Percentiles rank a stretch among this genome's conserved stretches.
These are phyloP conservation scores for Leucocoprinus leucothites DNA, from an alignment of 768 basidiomycete species.

Conservation along the genomic window DNA sequence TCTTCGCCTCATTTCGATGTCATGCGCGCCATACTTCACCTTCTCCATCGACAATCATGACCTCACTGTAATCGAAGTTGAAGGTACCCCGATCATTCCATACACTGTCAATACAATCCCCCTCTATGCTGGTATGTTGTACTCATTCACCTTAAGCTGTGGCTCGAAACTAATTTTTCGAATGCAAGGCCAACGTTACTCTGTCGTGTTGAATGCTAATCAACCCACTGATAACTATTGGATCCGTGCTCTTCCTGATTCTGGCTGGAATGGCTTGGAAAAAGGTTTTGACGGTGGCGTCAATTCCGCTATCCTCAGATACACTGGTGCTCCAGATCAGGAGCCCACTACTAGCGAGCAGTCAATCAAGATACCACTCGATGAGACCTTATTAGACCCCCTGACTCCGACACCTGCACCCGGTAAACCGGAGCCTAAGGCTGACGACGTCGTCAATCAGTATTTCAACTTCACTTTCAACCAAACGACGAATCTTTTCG, in stretches of 20 bases:
- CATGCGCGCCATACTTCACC: conserved; percentile 29
- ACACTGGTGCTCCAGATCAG: conserved; percentile 28
- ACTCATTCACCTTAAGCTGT: too few relatives aligned
- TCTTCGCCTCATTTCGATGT: conserved; percentile 20
- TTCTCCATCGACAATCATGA: conserved; percentile 46
- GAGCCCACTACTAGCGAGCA: conserved; percentile 26
- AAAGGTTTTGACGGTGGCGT: conserved; percentile 27
- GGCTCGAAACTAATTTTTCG: conserved; percentile 18
- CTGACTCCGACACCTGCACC: conserved; percentile 19
- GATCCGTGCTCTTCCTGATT: conserved; percentile 24
- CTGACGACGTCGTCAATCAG: conserved; percentile 28
- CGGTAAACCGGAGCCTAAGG: conserved; percentile 19
- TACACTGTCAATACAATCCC: conserved; percentile 27
- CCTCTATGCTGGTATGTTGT: conserved; percentile 14
- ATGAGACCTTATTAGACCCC: conserved; percentile 34
- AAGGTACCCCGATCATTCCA: conserved; percentile 24
- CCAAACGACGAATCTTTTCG: conserved; percentile 28
- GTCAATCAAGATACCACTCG: background rate
- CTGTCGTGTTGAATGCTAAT: conserved; percentile 29
- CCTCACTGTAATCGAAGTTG: conserved; percentile 36
- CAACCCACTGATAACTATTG: conserved; percentile 37
- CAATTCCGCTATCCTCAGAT: conserved; percentile 46
- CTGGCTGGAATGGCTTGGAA: conserved; percentile 12
- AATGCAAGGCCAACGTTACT: conserved; percentile 36
- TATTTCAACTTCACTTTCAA: conserved; percentile 18